Conservation (phyloP, 2,329 filamentous ascomycete genomes). For the Monilinia fructigena region DNA sequence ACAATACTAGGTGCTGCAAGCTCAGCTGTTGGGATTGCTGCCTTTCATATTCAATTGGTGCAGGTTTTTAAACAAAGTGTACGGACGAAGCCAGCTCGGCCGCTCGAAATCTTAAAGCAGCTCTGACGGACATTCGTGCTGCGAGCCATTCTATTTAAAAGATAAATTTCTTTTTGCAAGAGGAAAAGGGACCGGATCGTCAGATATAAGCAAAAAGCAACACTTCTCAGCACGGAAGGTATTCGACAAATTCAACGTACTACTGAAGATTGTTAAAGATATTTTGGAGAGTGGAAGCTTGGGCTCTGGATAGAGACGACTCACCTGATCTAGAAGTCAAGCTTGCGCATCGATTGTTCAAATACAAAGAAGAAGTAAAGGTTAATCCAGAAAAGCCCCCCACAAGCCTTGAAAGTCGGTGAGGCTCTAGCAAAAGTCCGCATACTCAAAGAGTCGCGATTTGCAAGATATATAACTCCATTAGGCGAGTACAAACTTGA, state of each 20-base stretch:
- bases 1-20: slow-evolving; percentile 19
- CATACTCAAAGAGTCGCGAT: background rate
- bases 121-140: background rate
- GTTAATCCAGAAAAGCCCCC: background rate
- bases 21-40: slow-evolving; percentile 17
- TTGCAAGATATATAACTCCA: background rate
- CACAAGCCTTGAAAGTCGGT: slow-evolving; percentile 5
- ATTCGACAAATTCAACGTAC: background rate
- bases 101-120: background rate
- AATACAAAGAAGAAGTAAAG: background rate
- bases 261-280: slow-evolving; percentile 13
- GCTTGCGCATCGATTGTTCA: background rate
- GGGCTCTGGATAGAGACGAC: background rate
- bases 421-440: slow-evolving; percentile 3
- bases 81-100: background rate
- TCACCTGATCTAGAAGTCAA: background rate
- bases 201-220: background rate
- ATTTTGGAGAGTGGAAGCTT: slow-evolving; percentile 17
- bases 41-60: slow-evolving; percentile 10
- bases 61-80: slow-evolving; percentile 13
- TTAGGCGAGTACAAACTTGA: too few species aligned
- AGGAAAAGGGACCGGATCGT: background rate
- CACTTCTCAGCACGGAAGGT: background rate
- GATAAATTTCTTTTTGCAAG: background rate
- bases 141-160: slow-evolving; percentile 4